These are phyloP conservation scores for Sordaria brevicollis DNA, from an alignment of 495 filamentous ascomycete genomes.

Conservation along the genomic window DNA sequence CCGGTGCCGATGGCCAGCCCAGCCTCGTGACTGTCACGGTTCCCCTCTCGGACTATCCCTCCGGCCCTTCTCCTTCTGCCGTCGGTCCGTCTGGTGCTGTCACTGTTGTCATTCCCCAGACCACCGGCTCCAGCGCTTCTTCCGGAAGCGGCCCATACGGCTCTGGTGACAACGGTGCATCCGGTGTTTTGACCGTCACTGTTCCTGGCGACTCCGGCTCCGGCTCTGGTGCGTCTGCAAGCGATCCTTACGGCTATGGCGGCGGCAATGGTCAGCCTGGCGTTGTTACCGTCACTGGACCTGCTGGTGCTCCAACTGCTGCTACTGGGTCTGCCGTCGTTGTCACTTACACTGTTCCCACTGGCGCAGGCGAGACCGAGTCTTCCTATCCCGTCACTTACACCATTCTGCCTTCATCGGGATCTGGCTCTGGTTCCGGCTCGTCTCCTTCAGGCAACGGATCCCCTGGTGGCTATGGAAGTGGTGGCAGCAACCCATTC, in stretches of 20 bases:
- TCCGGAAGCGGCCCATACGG: background rate
- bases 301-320: background rate
- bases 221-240: background rate
- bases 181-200: slow-evolving; percentile 3
- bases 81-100: background rate
- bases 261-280: background rate
- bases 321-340: background rate
- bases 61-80: background rate
- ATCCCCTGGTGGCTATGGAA: background rate
- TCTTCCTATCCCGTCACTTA: slow-evolving; percentile 16
- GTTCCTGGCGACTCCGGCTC: background rate
- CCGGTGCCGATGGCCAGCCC: background rate
- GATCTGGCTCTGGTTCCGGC: background rate
- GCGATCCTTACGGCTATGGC: background rate
- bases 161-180: background rate
- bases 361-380: background rate
- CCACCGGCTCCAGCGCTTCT: background rate
- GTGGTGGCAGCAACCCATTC: background rate
- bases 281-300: slow-evolving; percentile 3
- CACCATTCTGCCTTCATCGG: slow-evolving; percentile 1
- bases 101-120: background rate
- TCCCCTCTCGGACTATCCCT: background rate
- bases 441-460: background rate
- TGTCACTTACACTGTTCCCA: slow-evolving; percentile 15
- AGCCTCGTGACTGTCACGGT: background rate